Base-by-base conservation (phyloP, 1,139 yeast species). In the Suhomyces bokatorum region DNA sequence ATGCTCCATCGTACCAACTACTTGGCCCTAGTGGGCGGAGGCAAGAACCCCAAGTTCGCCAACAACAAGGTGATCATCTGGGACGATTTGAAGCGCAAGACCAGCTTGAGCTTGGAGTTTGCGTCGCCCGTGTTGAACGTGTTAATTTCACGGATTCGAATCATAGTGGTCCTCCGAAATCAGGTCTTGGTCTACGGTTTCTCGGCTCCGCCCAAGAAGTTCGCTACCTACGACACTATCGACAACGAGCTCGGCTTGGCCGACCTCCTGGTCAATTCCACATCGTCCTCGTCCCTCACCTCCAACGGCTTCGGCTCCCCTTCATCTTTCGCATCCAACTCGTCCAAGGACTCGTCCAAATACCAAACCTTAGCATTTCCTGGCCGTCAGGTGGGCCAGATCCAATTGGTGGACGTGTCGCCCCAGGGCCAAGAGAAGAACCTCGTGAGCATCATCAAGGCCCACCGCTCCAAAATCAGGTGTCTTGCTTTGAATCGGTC, bases 1-100 rank as follows among this genome's bases (percentile, higher is more conserved):
- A 88, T 91, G 96, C 81, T 91, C 12, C 88, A 89, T 60, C 76
- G 97, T 37, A 90, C 97, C 1, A 91, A 91, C 65, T 90, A 90
- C 60, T 74, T 91, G 46, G 97, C 93, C 1, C 65, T 91, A 37
- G 89, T 90, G 1, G 97, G 97, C 0, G 96, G 97, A 10, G 97
- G 97, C 0, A 74, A 77, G 49, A 75, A 77, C 48, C 97, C 97
- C 30, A 75, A 80, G 54, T 87, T 81, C 57, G 87, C 96, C 2
- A 75, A 80, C 54, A 88, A 88, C 64, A 86, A 86, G 60, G 73
- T 85, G 39, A 77, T 89, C 29, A 84, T 91, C 13, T 91, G 97
- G 97, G 97, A 91, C 64, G 98, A 91, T 61, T 64, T 88, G 50
- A 87, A 88, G 63, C 77, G 86, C 43, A 83, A 83, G 55, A 83